Evolutionary conservation across 306 rosid species (phyloP), one percentile per base, ranked within the genome.

Genomic region (Prunus mume): DNA sequence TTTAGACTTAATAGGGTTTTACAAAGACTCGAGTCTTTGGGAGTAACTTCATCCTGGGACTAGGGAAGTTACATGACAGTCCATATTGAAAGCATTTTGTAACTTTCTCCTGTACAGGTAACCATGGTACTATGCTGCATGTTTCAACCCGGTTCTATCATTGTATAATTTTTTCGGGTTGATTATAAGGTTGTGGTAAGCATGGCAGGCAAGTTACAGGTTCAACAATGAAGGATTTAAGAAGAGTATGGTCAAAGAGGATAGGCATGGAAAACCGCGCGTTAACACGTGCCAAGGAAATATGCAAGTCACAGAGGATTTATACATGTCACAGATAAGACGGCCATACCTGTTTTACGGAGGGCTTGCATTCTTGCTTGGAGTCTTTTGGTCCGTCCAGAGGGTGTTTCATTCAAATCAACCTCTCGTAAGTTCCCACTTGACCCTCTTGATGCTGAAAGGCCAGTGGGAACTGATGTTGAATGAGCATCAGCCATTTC

Each of bases 331-430:
- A 20, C 22, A 27, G 3, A 6, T 45, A 69, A 70, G 13, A 49
- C 28, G 22, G 2, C 28, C 54, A 81, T 88, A 91, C 99, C 99
- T 85, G 97, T 96, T 87, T 89, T 92, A 9, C 78, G 60, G 32
- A 96, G 93, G 77, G 96, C 88, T 69, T 82, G 85, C 83, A 88
- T 66, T 83, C 83, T 82, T 69, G 69, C 49, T 55, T 82, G 93
- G 62, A 96, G 93, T 76, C 89, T 89, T 87, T 80, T 88, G 80
- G 84, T 84, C 68, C 84, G 79, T 43, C 28, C 79, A 12, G 87
- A 64, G 10, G 94, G 99, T 20, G 90, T 89, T 85, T 96, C 99
- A 78, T 92, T 91, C 76, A 91, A 80, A 77, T 96, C 93, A 57
- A 95, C 98, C 79, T 87, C 91, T 57, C 85, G 86, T 51, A 83